Evolutionary conservation across 352 stramenopile genomes (phyloP).

Genomic region (Phytophthora sp.): DNA sequence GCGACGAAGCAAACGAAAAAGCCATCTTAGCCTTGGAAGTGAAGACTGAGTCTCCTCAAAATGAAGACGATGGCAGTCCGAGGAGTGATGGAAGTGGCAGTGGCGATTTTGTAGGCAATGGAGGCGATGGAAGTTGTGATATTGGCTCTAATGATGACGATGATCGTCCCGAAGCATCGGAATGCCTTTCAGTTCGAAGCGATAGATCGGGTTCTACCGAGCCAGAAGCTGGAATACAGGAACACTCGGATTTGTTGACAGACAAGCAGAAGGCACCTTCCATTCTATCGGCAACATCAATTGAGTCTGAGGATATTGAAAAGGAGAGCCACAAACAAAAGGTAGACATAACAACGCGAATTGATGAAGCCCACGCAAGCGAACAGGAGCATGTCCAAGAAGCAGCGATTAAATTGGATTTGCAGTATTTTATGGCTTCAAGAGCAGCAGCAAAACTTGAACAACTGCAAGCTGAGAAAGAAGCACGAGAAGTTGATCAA

Average conservation of each 20-base stretch:
- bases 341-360: background rate
- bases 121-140: background rate
- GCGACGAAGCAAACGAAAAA: constrained; percentile 58
- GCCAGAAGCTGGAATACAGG: background rate
- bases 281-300: no score
- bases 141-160: background rate
- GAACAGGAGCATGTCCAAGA: background rate
- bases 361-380: background rate
- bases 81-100: background rate
- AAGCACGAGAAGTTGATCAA: constrained; percentile 1
- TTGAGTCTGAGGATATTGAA: no score
- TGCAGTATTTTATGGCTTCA: constrained; percentile 48
- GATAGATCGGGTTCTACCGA: background rate
- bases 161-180: background rate
- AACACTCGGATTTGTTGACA: background rate
- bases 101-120: background rate
- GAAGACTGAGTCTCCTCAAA: background rate
- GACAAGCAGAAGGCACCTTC: no score
- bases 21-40: constrained; percentile 59
- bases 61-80: constrained; percentile 6
- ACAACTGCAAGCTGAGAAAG: constrained; percentile 43
- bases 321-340: background rate
- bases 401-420: constrained; percentile 24
- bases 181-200: background rate
- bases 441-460: constrained; percentile 44